Base-by-base conservation (phyloP, 176 grass and related monocot genomes). In the Chrysopogon serrulatus region DNA sequence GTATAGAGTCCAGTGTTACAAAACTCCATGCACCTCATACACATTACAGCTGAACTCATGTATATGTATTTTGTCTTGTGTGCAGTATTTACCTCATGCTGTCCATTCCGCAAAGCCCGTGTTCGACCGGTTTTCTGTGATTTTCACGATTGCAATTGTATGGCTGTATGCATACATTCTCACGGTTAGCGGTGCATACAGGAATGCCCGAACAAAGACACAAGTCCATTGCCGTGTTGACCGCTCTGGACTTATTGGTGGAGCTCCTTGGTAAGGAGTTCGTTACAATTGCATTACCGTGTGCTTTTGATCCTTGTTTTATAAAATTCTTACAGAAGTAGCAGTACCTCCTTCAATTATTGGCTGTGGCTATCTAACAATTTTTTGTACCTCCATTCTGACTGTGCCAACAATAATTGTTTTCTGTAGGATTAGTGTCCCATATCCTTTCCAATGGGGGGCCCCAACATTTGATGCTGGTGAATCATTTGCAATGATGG, bases 401-500 rank as follows among this genome's bases (percentile, higher is more conserved):
- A 54, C 51, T 57, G 53, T 57, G 24, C 51, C 53, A 24, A 57
- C 8, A 10, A 57, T 24, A 57, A 56, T 53, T 24, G n/a, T 11
- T 11, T 57, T 56, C 63, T 70, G 18, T 62, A 94, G 95, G 95
- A 93, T 98, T 79, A 76, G 76, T 66, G 71, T 98, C 56, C 95
- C 95, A 5, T 98, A 93, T 53, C 95, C 95, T 53, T 98, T 98
- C 78, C 92, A 98, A 78, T 98, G 92, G 95, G 95, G 95, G 33
- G 90, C 90, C 64, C 95, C 95, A 28, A 93, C 92, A 81, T 98
- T 98, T 88, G 91, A 98, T 88, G 95, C 85, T 18, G 95, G 92
- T 44, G 95, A 98, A 89, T 88, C 82, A 60, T 98, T 98, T 91
- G 92, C 95, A 19, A 95, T 98, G 95, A 98, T 98, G 95, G 82